Base-by-base conservation (phyloP, 2,329 filamentous ascomycete genomes). In the Emergomyces pasteurianus region DNA sequence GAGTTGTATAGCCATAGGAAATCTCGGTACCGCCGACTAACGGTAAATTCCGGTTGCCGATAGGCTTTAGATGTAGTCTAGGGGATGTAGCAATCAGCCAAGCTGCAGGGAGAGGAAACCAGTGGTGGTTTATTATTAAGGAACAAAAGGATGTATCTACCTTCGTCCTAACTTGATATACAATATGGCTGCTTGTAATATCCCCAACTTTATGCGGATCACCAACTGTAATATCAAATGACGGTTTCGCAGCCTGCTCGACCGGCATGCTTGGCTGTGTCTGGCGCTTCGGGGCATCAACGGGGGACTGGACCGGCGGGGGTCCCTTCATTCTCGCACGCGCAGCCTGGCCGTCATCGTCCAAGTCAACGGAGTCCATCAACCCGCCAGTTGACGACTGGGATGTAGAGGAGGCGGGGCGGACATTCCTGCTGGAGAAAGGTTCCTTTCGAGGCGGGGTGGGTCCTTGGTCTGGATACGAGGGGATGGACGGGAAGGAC, bases 201-300 rank as follows among this genome's bases (percentile, higher is more conserved):
- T 97, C 94, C 62, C 94, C 94, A 66, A 99, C 92, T 78, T 97
- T 99, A 77, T 96, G 92, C 60, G 94, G 94, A 76, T 99, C 94
- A 61, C 94, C 94, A 26, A 99, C 94, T 2, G 83, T 86, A 69
- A 99, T 97, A 57, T 89, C 80, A 75, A 97, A 99, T 49, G 80
- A 88, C 5, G 94, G 94, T 75, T 96, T 95, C 36, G 92, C 87
- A 54, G 94, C 94, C 77, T 95, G 89, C 75, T 97, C 92, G 60
- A 97, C 79, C 73, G 88, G 95, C 66, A 96, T 84, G 71, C 92
- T 96, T 21, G 92, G 91, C 70, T 85, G 82, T 28, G 77, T 78
- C 65, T 82, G 80, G 67, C 82, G 76, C 67, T 78, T 76, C 1
- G 75, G 71, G 31, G 75, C 74, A 54, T 79, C 75, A 28, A 72